phyloP scores from a whole-genome alignment of 2,329 filamentous ascomycete species.

The Talaromyces sp. region DNA sequence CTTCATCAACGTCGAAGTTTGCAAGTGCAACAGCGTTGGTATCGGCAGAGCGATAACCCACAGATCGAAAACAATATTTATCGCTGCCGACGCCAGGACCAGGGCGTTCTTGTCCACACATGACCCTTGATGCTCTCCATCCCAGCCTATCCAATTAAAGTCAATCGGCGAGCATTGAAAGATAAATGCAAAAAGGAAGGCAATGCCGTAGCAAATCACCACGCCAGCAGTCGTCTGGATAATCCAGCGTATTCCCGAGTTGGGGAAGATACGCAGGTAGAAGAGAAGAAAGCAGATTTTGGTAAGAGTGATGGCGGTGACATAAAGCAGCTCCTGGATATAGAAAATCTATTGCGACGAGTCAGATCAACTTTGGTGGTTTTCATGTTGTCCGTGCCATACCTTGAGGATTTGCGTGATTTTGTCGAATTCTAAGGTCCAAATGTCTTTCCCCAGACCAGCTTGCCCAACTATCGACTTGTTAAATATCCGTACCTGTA shows the following conservation, averaged over 20 bases:
- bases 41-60: conserved; percentile 20
- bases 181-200: conserved; percentile 8
- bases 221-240: conserved; percentile 16
- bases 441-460: conserved; percentile 11
- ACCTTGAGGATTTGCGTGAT: conserved; percentile 2
- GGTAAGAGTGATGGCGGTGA: conserved; percentile 5
- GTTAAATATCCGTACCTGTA: neutral
- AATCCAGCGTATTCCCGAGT: conserved; percentile 13
- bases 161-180: conserved; percentile 9
- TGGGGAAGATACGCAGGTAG: conserved; percentile 20
- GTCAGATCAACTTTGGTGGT: neutral
- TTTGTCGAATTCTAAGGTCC: neutral
- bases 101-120: conserved; percentile 10
- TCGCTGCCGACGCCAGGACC: neutral
- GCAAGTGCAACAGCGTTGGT: conserved; percentile 17
- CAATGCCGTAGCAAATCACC: conserved; percentile 16
- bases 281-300: conserved; percentile 14
- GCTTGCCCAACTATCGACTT: neutral
- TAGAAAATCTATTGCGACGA: conserved; percentile 9
- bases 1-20: conserved; percentile 16
- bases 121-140: conserved; percentile 6
- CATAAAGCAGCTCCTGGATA: conserved; percentile 9
- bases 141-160: conserved; percentile 4
- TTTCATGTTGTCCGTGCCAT: neutral
- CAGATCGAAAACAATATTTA: conserved; percentile 10